Base-by-base conservation (phyloP, 306 rosid species). In the Inga oerstediana region DNA sequence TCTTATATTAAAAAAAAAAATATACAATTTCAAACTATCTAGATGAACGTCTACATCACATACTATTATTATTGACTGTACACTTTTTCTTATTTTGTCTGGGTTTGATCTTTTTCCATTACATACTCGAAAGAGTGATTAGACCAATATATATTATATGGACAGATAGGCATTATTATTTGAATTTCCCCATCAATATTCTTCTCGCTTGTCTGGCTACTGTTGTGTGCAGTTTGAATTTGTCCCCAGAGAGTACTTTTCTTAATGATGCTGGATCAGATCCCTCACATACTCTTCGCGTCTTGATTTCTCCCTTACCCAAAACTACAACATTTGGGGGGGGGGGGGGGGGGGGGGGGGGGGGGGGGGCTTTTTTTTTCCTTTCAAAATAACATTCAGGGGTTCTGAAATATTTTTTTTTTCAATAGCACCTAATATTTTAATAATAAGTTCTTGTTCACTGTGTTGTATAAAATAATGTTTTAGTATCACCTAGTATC, bases 351-450 rank as follows among this genome's bases (percentile, higher is more conserved):
- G 1, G 8, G 43, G 6, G 1, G 43, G 8, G 43, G 6, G 43
- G 43, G 0, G 1, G 8, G 43, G 6, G 1, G 43, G 8, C 8
- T 5, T 8, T 39, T 39, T 39, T 39, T 39, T 39, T 37, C 4
- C 0, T 0, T 0, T 0, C 0, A 3, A 35, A 35, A 35, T 4
- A 3, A 4, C 37, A 35, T 6, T 39, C 8, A 39, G 6, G 41
- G 43, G 1, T 7, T 8, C 1, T 39, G 8, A 0, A 39, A 1
- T 39, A 39, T 37, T 0, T 39, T 39, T n/a, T 39, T 37, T 39
- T 39, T 6, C 0, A 6, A 0, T 39, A 6, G 8, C 0, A 6
- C 8, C 43, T 1, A 39, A 39, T 39, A 39, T 39, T 39, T 0
- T 37, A 37, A 37, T 27, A 32, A 2, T 32, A 32, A 32, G 2